These are phyloP conservation scores for Neostapfia colusana DNA, from an alignment of 176 grass and related monocot genomes.

Conservation along the genomic window DNA sequence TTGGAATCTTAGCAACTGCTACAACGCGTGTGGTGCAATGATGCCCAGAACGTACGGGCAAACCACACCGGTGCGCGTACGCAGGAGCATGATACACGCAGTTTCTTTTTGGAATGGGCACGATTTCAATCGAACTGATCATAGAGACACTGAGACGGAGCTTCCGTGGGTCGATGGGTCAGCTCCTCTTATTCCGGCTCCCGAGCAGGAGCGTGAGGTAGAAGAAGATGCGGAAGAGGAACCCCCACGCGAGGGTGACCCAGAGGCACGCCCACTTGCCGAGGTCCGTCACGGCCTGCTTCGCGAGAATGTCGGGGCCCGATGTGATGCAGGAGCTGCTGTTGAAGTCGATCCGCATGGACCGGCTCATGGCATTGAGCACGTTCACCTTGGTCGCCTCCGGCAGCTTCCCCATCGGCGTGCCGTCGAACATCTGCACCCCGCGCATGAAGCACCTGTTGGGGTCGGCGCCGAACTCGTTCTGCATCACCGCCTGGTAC, in stretches of 20 bases:
- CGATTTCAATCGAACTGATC: neutral
- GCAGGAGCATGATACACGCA: neutral
- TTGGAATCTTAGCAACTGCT: neutral
- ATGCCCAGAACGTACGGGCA: neutral
- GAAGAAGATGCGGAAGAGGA: constrained; percentile 70
- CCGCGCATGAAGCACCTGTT: constrained; percentile 67
- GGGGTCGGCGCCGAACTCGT: constrained; percentile 66
- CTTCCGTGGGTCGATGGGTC: neutral
- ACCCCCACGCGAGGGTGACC: constrained; percentile 68
- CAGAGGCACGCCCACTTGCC: constrained; percentile 72
- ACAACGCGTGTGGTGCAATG: neutral
- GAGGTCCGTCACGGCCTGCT: constrained; percentile 57
- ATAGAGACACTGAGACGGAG: neutral
- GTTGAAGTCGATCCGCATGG: constrained; percentile 52
- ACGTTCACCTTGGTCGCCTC: constrained; percentile 47
- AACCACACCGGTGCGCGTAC: neutral
- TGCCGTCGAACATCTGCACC: constrained; percentile 78
- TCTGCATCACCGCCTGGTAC: constrained; percentile 87
- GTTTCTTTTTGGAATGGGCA: neutral
- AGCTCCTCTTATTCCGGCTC: constrained; percentile 74
- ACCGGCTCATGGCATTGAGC: constrained; percentile 57
- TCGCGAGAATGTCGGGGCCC: constrained; percentile 47
- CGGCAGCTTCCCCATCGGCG: constrained; percentile 53
- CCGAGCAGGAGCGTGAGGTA: constrained; percentile 55
- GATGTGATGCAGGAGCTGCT: constrained; percentile 62